Base-by-base conservation (phyloP, 139 green algal species). In the Chlorella sorokiniana region DNA sequence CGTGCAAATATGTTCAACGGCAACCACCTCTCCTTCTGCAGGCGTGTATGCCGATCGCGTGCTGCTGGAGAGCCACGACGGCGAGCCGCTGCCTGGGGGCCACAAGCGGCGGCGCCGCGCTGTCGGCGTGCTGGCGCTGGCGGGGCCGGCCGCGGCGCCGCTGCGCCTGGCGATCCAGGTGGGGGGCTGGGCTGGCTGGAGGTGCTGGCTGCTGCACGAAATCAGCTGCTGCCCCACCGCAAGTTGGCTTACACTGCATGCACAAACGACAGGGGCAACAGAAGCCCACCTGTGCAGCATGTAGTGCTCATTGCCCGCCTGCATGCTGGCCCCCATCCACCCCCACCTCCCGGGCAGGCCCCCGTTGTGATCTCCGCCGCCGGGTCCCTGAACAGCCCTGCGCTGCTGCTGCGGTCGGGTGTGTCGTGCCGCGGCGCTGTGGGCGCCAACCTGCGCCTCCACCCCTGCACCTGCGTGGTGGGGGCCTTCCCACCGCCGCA, bases 331-430 rank as follows among this genome's bases (percentile, higher is more conserved):
- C n/a, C n/a, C n/a, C n/a, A 10, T 38, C 4, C 59, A 9, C 37
- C 4, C 29, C 25, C 23, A 31, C 11, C 23, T 37, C 18, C 9
- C 38, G 3, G 0, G 35, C 72, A 79, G 52, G 83, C 86, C n/a
- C 52, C 77, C 16, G 1, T 84, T 14, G 78, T 91, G 10, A 73
- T 93, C 10, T 61, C 35, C 37, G 45, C 63, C 11, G 76, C 72
- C 0, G 86, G 86, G 33, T 76, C 84, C 27, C 71, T 95, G 48
- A 84, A 94, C 85, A 91, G 81, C 27, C 91, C 92, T 0, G 87
- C 90, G 27, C 85, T 95, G 83, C 88, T 95, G 75, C 87, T 93
- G 56, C 81, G 91, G 33, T 90, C 82, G 44, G 87, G 85, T 31
- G 76, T 95, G 33, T 76, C 29, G 1, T 76, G 81, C 35, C 22